Base-by-base conservation (phyloP, 2,329 filamentous ascomycete species). In the Tothia fuscella region DNA sequence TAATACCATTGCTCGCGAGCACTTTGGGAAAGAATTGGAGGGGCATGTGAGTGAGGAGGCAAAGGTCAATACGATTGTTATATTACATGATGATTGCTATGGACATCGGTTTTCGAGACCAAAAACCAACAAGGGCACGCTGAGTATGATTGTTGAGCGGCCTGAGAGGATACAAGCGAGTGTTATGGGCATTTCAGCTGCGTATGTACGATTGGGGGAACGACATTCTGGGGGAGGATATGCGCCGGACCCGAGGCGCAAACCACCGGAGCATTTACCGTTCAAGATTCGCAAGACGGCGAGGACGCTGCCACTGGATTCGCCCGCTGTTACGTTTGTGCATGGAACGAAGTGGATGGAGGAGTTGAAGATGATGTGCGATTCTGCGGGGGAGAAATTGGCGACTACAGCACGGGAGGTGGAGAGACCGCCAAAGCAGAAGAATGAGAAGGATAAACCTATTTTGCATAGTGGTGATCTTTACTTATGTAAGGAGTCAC, bases 331-430 rank as follows among this genome's bases (percentile, higher is more conserved):
- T 5, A 89, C 85, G 5, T 86, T 89, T 56, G 87, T 98, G 0
- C 91, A 98, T 62, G 89, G 89, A 1, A 71, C 68, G 3, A 82
- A 82, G 49, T 95, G 89, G 89, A 95, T 96, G 88, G 77, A 83
- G 40, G 89, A 96, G 56, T 64, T 98, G 37, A 82, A 79, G 59
- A 66, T 72, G 6, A 85, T 96, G 81, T 96, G 91, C 56, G 72
- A 85, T 24, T 68, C 75, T 33, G 87, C 89, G 3, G 84, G 85
- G 54, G 69, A 74, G 4, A 89, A 82, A 54, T 68, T 96, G 40
- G 82, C 84, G 5, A 66, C 76, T 47, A 82, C 79, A 43, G 80
- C 20, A 24, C 33, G 33, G 22, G 41, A 43, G 25, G 29, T 28
- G 13, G 49, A 51, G 31, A 49, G 49, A 9, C 39, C 44, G 5